A percentile compares a stretch with the other conserved stretches of the same genome.
Conservation (phyloP, 192 early-diverging fungal species). For the Backusella australiensis region DNA sequence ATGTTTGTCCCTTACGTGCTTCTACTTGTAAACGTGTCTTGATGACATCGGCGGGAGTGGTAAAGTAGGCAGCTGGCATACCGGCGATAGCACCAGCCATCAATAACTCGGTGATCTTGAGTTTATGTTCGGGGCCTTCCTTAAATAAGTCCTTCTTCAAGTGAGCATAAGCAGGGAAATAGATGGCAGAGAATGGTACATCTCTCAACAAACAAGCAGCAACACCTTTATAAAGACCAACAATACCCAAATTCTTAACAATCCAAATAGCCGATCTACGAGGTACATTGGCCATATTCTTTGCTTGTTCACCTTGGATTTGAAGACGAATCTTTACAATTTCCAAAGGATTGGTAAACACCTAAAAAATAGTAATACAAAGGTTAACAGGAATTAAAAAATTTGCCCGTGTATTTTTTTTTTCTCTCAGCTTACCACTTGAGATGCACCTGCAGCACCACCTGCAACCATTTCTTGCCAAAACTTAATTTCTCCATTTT, state of each 20-base stretch:
- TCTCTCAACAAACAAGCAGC: slow-evolving; percentile 92
- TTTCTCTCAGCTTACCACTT: slow-evolving; percentile 56
- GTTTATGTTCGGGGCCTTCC: slow-evolving; percentile 75
- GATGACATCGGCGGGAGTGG: slow-evolving; percentile 97
- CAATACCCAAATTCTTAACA: slow-evolving; percentile 82
- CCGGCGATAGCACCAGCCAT: slow-evolving; percentile 91
- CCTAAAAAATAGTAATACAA: neutral
- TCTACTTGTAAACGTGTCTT: slow-evolving; percentile 98
- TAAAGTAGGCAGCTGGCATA: slow-evolving; percentile 96
- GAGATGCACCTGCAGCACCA: slow-evolving; percentile 80
- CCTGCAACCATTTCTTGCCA: slow-evolving; percentile 85
- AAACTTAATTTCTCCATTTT: slow-evolving; percentile 75
- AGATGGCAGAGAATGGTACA: slow-evolving; percentile 96
- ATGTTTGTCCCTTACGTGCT: slow-evolving; percentile 83
- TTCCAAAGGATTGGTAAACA: slow-evolving; percentile 95
- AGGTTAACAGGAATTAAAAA: neutral
- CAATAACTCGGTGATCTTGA: slow-evolving; percentile 68
- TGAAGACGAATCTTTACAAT: slow-evolving; percentile 99
- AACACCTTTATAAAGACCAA: slow-evolving; percentile 94
- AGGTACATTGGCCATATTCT: slow-evolving; percentile 40
- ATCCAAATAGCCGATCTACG: slow-evolving; percentile 82
- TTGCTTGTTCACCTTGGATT: slow-evolving; percentile 76
- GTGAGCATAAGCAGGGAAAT: slow-evolving; percentile 96
- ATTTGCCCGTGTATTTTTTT: neutral
- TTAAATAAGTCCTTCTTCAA: slow-evolving; percentile 90